These are phyloP conservation scores for Yarrowia porcina DNA, from an alignment of 805 yeast species.

Conservation along the genomic window DNA sequence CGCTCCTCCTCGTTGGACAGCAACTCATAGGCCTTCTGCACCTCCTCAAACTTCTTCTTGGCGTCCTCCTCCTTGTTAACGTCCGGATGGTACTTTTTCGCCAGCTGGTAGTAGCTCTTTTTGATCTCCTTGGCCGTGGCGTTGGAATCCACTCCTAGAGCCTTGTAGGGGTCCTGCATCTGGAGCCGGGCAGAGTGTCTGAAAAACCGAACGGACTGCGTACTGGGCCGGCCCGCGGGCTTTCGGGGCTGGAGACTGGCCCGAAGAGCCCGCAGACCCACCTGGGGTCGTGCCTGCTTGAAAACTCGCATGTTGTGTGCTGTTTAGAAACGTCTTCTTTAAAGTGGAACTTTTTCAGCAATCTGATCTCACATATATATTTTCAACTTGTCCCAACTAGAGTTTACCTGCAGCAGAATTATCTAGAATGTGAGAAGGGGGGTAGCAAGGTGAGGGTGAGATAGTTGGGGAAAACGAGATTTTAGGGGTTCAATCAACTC, in stretches of 20 bases:
- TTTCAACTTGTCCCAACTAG: neutral
- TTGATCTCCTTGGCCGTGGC: slow-evolving; percentile 85
- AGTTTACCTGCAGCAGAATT: neutral
- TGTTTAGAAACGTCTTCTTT: too few relatives aligned
- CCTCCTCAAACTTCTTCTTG: slow-evolving; percentile 82
- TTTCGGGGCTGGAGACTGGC: neutral
- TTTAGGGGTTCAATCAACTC: neutral
- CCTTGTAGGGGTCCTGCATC: slow-evolving; percentile 72
- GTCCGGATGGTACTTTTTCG: slow-evolving; percentile 95
- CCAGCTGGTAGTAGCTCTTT: slow-evolving; percentile 89
- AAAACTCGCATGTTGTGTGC: neutral
- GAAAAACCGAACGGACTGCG: neutral
- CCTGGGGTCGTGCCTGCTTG: slow-evolving; percentile 5
- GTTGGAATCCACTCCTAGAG: slow-evolving; percentile 67
- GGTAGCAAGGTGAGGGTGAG: neutral
- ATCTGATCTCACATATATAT: neutral
- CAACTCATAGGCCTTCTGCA: slow-evolving; percentile 92
- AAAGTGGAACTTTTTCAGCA: neutral
- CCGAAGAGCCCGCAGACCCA: slow-evolving; percentile 6
- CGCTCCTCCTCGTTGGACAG: slow-evolving; percentile 80
- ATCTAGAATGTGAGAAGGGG: neutral
- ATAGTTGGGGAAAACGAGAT: neutral
- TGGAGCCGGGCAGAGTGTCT: neutral
- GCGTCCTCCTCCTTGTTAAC: slow-evolving; percentile 88
- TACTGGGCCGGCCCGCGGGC: neutral